Base-by-base conservation (phyloP, 495 filamentous ascomycete species). In the Daldinia bambusicola region DNA sequence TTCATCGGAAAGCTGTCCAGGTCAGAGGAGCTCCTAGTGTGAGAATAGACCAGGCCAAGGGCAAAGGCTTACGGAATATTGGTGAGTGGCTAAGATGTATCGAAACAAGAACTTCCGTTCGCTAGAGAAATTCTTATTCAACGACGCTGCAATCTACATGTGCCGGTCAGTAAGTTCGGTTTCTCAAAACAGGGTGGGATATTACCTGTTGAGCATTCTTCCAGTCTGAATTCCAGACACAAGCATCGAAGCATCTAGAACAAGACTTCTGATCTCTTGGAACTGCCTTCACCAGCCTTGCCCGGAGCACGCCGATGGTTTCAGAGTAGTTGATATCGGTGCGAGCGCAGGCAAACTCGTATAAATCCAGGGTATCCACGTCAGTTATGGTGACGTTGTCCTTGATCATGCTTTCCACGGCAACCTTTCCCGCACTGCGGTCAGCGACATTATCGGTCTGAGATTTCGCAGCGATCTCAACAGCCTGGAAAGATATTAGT, bases 141-240 rank as follows among this genome's bases (percentile, higher is more conserved):
- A 69, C 0, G 78, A 77, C 1, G 80, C 79, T 0, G 82, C 79
- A 62, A 85, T 84, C 82, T 85, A 45, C 10, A 52, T 12, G 2
- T 7, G 8, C 5, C 14, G 16, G 52, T 74, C 22, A 73, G 58
- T 51, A 31, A 51, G 10, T 18, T 45, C 6, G 12, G 16, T 36
- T 10, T 34, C 0, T 12, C 6, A 48, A 14, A 20, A 8, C 6
- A 12, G 26, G 38, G 30, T 40, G 2, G 40, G 1, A 18, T 6
- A 61, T 7, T 66, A 83, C 82, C 77, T 83, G 82, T 66, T 85
- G 83, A 16, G 83, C 82, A 70, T 80, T 82, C 55, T 80, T 79
- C 61, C 84, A 80, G 55, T 85, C 83, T 69, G 79, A 83, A 41
- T 79, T 73, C 67, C 77, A 78, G 43, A 85, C 67, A 63, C 83